phyloP scores from a whole-genome alignment of 441 rosid genomes.

The Euphorbia schlechtendalii region DNA sequence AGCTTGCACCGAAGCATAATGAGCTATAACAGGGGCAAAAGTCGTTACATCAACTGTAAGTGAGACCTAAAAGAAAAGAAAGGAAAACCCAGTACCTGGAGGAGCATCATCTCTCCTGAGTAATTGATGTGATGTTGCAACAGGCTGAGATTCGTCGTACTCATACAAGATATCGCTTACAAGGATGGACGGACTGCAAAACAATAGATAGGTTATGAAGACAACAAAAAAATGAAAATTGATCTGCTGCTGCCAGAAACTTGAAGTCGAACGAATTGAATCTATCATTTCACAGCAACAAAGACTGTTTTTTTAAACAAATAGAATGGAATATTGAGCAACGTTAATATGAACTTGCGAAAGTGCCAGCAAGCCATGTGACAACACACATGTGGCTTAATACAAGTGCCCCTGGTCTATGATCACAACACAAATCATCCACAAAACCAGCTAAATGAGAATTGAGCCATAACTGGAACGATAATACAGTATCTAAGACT shows the following conservation, averaged over 20 bases:
- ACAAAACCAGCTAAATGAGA: neutral
- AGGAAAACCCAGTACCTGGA: constrained; percentile 30
- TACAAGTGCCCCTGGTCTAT: neutral
- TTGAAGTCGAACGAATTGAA: neutral
- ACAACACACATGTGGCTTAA: neutral
- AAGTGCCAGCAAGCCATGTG: neutral
- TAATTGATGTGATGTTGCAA: constrained; percentile 31
- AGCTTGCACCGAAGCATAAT: too few species aligned
- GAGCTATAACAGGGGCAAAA: too few species aligned
- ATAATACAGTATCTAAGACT: neutral
- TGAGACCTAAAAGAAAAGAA: constrained; percentile 1
- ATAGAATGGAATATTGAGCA: neutral
- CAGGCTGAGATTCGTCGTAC: constrained; percentile 38
- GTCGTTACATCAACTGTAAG: too few species aligned
- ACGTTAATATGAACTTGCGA: neutral
- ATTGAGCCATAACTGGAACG: too few species aligned
- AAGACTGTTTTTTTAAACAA: neutral
- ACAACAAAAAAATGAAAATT: neutral
- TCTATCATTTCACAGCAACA: neutral
- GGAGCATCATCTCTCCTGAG: constrained; percentile 45
- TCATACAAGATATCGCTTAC: constrained; percentile 59
- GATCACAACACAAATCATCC: neutral
- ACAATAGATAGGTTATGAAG: constrained; percentile 10
- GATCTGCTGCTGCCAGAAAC: neutral
- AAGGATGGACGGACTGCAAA: constrained; percentile 62